Evolutionary conservation across 176 grass and related monocot genomes (phyloP).

Genomic region (Otatea glauca): DNA sequence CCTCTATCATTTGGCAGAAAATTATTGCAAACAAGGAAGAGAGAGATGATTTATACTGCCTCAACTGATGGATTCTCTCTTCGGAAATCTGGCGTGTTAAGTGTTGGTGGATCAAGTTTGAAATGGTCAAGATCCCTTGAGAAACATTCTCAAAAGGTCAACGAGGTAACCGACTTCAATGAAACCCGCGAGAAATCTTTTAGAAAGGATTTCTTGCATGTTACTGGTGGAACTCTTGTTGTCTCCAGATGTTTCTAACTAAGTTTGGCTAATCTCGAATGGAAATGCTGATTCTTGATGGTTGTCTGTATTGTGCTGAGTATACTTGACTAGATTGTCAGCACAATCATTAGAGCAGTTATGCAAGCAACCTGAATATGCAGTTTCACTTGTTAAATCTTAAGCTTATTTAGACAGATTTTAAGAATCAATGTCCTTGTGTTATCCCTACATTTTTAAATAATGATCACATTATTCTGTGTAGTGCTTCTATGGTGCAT

Average conservation of each 20-base stretch:
- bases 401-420: background rate
- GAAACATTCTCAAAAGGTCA: conserved; percentile 71
- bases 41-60: conserved; percentile 69
- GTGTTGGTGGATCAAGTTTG: conserved; percentile 65
- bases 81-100: conserved; percentile 70
- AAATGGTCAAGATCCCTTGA: conserved; percentile 98
- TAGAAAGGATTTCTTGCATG: conserved; percentile 2
- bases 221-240: conserved; percentile 8
- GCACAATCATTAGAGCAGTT: background rate
- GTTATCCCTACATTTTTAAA: background rate
- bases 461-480: conserved; percentile 9
- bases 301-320: background rate
- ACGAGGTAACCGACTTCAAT: conserved; percentile 51
- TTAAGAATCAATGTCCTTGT: background rate
- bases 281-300: conserved; percentile 15
- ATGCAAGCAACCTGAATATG: background rate
- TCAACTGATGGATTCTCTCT: conserved; percentile 90
- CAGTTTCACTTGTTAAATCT: conserved; percentile 23
- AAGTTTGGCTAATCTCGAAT: conserved; percentile 16
- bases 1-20: conserved; percentile 53
- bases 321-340: conserved; percentile 20
- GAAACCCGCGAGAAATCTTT: conserved; percentile 7
- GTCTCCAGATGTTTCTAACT: conserved; percentile 9
- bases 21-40: conserved; percentile 77
- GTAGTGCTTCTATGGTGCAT: background rate